Percentiles rank a stretch among this genome's conserved stretches.
Conservation (phyloP, 1,284 basidiomycete genomes). For the Malassezia vespertilionis region DNA sequence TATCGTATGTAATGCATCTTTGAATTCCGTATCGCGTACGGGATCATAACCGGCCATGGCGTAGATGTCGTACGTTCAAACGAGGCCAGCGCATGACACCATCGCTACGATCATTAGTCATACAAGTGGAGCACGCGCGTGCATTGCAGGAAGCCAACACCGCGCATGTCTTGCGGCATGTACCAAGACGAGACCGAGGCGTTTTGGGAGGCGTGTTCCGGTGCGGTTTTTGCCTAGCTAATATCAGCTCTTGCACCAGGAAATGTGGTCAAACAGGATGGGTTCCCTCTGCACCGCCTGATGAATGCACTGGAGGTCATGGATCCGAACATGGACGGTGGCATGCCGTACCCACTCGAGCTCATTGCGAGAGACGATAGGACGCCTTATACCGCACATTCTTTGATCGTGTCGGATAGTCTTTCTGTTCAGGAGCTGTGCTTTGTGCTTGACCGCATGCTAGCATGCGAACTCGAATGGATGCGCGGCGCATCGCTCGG, state of each 20-base stretch:
- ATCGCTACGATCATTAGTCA: no score
- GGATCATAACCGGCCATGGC: constrained; percentile 6
- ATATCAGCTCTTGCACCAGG: constrained; percentile 1
- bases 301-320: constrained; percentile 18
- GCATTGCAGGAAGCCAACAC: no score
- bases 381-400: no score
- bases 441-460: constrained; percentile 12
- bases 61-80: not conserved
- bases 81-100: no score
- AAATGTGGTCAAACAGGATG: not conserved
- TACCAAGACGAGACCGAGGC: constrained; percentile 3
- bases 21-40: not conserved
- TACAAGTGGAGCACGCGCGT: no score
- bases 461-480: constrained; percentile 15
- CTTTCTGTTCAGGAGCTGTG: constrained; percentile 2
- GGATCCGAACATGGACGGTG: constrained; percentile 15
- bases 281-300: constrained; percentile 4
- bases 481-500: constrained; percentile 5
- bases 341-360: constrained; percentile 7
- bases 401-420: not conserved
- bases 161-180: no score
- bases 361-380: constrained; percentile 2
- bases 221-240: not conserved
- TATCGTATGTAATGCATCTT: no score
- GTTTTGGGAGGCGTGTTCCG: constrained; percentile 6